These are phyloP conservation scores for Botryotinia narcissicola DNA, from an alignment of 2,329 filamentous ascomycete species.

Conservation along the genomic window DNA sequence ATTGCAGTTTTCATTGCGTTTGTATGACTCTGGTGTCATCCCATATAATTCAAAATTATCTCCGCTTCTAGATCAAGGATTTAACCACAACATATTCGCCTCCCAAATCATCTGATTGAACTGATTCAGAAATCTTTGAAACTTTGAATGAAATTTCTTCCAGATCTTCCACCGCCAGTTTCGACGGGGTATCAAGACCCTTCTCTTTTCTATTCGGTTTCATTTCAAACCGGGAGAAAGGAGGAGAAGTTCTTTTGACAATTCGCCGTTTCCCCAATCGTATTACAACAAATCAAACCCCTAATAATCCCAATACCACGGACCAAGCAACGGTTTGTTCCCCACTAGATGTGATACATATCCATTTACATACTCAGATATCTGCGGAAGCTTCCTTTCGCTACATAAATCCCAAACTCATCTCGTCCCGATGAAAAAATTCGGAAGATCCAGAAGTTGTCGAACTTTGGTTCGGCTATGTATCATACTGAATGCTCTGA, in stretches of 20 bases:
- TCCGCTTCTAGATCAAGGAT: neutral
- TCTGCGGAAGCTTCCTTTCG: neutral
- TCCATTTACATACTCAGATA: neutral
- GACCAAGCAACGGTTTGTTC: constrained; percentile 5
- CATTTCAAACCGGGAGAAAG: neutral
- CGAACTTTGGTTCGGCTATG: neutral
- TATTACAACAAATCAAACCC: neutral
- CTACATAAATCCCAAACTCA: neutral
- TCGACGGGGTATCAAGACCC: neutral
- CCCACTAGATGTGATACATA: constrained; percentile 3
- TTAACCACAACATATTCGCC: neutral
- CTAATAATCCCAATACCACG: neutral
- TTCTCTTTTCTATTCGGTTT: neutral
- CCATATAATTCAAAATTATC: neutral
- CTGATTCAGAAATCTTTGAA: neutral
- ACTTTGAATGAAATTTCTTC: neutral
- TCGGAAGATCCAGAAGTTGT: neutral
- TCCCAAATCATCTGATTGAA: neutral
- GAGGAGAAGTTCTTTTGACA: neutral
- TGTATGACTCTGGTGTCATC: neutral
- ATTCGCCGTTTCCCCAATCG: neutral
- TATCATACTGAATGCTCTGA: neutral
- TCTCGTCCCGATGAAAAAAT: neutral
- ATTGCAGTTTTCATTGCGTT: neutral
- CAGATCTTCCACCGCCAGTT: neutral